phyloP scores from a whole-genome alignment of 768 basidiomycete genomes.

The Aureoboletus auriporus region DNA sequence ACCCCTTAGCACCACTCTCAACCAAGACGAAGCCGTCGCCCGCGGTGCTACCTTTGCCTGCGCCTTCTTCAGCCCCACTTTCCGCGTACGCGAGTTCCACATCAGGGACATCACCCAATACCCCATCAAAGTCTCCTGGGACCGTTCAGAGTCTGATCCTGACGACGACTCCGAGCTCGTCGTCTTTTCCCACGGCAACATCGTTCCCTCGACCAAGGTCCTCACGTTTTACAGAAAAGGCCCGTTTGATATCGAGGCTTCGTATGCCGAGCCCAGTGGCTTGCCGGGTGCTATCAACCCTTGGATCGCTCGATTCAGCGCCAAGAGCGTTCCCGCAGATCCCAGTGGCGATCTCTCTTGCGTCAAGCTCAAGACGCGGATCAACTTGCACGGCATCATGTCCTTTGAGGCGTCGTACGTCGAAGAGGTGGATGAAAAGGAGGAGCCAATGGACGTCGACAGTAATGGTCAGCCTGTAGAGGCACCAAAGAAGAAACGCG shows the following conservation, averaged over 20 bases:
- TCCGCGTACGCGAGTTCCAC: constrained; percentile 95
- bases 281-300: constrained; percentile 83
- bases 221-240: constrained; percentile 92
- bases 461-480: constrained; percentile 37
- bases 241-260: constrained; percentile 83
- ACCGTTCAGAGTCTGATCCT: constrained; percentile 62
- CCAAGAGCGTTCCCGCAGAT: constrained; percentile 72
- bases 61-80: constrained; percentile 94
- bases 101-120: constrained; percentile 83
- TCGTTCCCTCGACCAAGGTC: constrained; percentile 90
- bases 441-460: constrained; percentile 76
- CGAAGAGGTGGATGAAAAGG: constrained; percentile 78
- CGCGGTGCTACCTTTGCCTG: constrained; percentile 97
- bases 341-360: constrained; percentile 69
- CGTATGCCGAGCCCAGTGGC: constrained; percentile 65
- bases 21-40: constrained; percentile 96
- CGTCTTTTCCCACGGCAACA: constrained; percentile 85
- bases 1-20: constrained; percentile 85
- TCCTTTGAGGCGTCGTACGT: constrained; percentile 84
- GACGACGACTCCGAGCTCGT: constrained; percentile 90
- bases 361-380: constrained; percentile 87
- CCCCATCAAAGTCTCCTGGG: constrained; percentile 91
- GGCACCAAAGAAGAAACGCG: constrained; percentile 75
- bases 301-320: constrained; percentile 77
- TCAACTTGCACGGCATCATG: constrained; percentile 83